Evolutionary conservation across 1,139 yeast species (phyloP), one percentile per base, ranked within the genome.

Genomic region (Candida tropicalis): DNA sequence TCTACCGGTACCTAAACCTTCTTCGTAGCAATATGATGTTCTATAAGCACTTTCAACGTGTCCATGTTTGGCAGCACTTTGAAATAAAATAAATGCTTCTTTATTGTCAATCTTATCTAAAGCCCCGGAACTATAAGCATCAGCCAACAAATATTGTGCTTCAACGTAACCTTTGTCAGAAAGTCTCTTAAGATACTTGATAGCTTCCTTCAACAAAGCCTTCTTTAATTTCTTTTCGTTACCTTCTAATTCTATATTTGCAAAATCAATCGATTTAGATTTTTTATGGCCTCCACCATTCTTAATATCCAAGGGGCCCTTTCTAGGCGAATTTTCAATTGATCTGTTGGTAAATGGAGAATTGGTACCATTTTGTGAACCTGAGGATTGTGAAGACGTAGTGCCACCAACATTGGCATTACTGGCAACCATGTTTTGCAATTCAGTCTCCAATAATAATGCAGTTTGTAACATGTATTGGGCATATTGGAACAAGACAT

Each of bases 41-140:
- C 98, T 79, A 63, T 87, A 93, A 0, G 97, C 91, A 42, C 95
- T 82, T 62, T 93, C 98, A 9, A 86, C 76, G 59, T 93, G 98
- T 17, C 93, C 95, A 53, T 87, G 93, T 62, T 91, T 93, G 5
- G 97, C 97, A 6, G 98, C 97, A 27, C 88, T 72, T 59, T 85
- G 91, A 62, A 93, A 93, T 43, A 87, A 75, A 2, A 66, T 55
- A 54, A 88, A 85, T 2, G 97, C 87, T 51, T 87, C 93, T 51
- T 77, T 79, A 54, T 84, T 75, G 43, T 90, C 96, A n/a, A 86
- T 74, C 58, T 84, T 87, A 0, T 95, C 96, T 46, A 90, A 75
- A 0, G 90, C 90, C 1, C 96, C 96, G 4, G 93, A 84, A 20
- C 93, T 80, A 60, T 83, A 84, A 0, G 95, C 93, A 62, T 93